These are phyloP conservation scores for Miscanthus sacchariflorus DNA, from an alignment of 202 grass and related monocot genomes.

Conservation along the genomic window DNA sequence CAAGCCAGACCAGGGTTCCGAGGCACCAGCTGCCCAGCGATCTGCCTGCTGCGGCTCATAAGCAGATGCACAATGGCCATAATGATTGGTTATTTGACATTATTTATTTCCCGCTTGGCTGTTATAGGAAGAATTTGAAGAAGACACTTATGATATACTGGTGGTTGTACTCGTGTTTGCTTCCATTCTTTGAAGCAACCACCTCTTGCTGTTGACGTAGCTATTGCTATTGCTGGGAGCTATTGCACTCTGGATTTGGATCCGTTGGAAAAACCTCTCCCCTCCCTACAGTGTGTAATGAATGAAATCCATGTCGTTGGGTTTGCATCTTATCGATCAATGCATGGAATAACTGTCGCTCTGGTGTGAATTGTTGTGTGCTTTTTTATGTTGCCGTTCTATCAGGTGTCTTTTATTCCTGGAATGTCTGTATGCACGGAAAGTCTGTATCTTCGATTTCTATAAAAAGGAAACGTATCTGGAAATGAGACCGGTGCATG, in stretches of 20 bases:
- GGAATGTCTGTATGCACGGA: neutral
- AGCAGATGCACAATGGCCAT: conserved; percentile 27
- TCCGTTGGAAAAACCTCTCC: conserved; percentile 46
- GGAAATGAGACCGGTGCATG: neutral
- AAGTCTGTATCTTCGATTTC: neutral
- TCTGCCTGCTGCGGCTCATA: conserved; percentile 89
- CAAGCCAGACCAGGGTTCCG: conserved; percentile 70
- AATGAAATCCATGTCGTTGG: conserved; percentile 59
- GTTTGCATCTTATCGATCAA: conserved; percentile 49
- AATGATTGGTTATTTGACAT: conserved; percentile 59
- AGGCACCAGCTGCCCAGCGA: conserved; percentile 48
- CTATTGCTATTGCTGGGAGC: conserved; percentile 57
- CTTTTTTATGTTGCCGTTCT: neutral
- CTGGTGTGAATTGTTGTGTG: neutral
- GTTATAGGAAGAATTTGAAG: conserved; percentile 85
- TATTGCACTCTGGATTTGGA: conserved; percentile 58
- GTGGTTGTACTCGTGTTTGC: conserved; percentile 62
- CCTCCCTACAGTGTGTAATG: conserved; percentile 59
- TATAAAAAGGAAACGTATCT: neutral
- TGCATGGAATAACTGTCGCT: conserved; percentile 49
- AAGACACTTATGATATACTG: conserved; percentile 63
- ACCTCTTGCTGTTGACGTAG: conserved; percentile 74
- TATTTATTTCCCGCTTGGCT: conserved; percentile 77
- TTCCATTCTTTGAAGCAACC: conserved; percentile 89
- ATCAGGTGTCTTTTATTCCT: neutral